Evolutionary conservation across 1,284 basidiomycete genomes (phyloP), one percentile per base, ranked within the genome.

Genomic region (Sanguinoderma infundibulare): DNA sequence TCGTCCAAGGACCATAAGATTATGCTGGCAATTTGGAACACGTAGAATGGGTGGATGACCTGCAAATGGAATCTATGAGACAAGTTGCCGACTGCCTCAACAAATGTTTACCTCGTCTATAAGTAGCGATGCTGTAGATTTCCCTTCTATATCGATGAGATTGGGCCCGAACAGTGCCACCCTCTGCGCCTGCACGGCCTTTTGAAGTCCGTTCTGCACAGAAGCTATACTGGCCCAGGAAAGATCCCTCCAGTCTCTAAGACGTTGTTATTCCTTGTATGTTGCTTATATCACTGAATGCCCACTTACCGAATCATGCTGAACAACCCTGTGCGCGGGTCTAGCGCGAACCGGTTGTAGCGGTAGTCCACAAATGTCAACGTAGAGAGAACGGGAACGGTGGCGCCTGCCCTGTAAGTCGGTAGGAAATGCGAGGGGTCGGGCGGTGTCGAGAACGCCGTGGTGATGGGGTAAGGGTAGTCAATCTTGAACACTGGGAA

Each of bases 1-100:
- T 98, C 86, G 70, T 99, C 98, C 58, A 98, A 70, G 3, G 91
- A 92, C 98, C 98, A 99, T 10, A 99, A 79, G 26, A 94, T 79
- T 68, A 99, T 94, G 64, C 95, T 98, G 52, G 96, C 96, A 67
- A 99, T 91, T 83, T 99, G 98, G 75, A 99, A 99, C 59, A 99
- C 92, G 73, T 98, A 98, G 78, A 98, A 98, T 0, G 96, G 96
- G 73, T 98, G 96, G 35, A 98, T 90, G 54, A 96, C 85, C 91
- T 93, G 59, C 8, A 28, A n/a, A 42, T 14, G 20, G 24, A 9
- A 22, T 20, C 54, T 53, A 5, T 36, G 24, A 51, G 54, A 49
- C 5, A 12, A 60, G 6, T 39, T 20, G 24, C 12, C 35, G 59
- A 53, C 35, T 50, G 64, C 60, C n/a, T 57, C 62, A 62, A 62